A percentile compares a stretch with the other conserved stretches of the same genome.
Conservation (phyloP, 768 basidiomycete species). For the Panaeolus cyanescens region DNA sequence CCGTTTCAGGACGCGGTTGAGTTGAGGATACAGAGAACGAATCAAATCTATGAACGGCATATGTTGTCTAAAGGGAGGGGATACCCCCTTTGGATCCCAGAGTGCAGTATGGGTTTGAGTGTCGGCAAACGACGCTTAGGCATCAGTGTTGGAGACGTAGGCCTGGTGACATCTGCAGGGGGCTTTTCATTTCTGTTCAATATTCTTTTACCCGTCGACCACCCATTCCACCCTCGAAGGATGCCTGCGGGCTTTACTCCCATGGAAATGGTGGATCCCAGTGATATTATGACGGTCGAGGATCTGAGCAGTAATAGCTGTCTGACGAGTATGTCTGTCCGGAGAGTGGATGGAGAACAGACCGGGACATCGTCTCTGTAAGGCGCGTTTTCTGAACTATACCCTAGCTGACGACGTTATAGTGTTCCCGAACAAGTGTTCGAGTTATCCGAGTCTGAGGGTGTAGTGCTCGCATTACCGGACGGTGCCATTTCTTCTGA, state of each 20-base stretch:
- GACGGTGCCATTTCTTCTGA: background rate
- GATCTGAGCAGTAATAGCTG: background rate
- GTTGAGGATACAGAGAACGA: background rate
- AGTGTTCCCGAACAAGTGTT: background rate
- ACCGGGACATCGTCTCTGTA: background rate
- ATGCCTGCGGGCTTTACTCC: background rate
- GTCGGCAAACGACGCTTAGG: background rate
- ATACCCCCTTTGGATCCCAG: constrained; percentile 36
- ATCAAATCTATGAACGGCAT: constrained; percentile 12
- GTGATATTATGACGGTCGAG: background rate
- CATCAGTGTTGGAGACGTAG: background rate
- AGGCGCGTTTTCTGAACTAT: background rate
- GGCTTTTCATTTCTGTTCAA: constrained; percentile 5
- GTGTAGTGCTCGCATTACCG: background rate
- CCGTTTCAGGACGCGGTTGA: background rate
- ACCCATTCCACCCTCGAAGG: background rate
- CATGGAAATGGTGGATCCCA: background rate
- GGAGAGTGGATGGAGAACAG: background rate
- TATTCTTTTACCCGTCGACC: background rate
- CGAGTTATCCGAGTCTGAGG: background rate
- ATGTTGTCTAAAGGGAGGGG: constrained; percentile 24
- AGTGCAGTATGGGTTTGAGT: constrained; percentile 19
- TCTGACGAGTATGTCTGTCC: background rate
- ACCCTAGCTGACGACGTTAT: background rate
- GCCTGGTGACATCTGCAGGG: background rate